A percentile compares a stretch with the other conserved stretches of the same genome.
These are phyloP conservation scores for Cokeromyces recurvatus DNA, from an alignment of 371 early-diverging fungal genomes.

Conservation along the genomic window DNA sequence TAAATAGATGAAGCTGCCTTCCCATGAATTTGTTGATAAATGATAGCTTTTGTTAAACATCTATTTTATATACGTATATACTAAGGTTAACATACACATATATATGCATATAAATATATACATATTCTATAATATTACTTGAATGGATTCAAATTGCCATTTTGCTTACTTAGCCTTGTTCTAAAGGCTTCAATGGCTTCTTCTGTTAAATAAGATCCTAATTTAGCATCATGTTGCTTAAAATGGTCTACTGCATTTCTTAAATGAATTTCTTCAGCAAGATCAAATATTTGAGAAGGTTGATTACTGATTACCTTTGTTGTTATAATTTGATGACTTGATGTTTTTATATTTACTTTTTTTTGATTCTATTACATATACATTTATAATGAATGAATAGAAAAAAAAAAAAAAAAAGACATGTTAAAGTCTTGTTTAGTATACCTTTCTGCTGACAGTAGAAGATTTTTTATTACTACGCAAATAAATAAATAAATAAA, in stretches of 20 bases:
- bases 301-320: no score
- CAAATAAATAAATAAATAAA: no score
- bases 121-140: conserved; percentile 14
- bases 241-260: conserved; percentile 24
- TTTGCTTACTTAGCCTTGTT: conserved; percentile 3
- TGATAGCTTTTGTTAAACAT: conserved; percentile 33
- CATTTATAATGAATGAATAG: no score
- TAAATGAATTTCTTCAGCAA: background rate
- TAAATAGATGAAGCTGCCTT: conserved; percentile 43
- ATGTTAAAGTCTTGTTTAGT: no score
- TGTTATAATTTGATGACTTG: no score
- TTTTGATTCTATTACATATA: no score
- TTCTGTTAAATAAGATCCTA: conserved; percentile 20
- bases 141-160: conserved; percentile 20
- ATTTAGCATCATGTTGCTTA: conserved; percentile 26
- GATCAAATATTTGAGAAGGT: background rate
- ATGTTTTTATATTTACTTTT: no score
- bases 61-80: conserved; percentile 3
- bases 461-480: no score
- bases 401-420: no score
- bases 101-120: no score
- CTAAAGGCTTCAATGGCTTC: conserved; percentile 11
- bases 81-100: background rate
- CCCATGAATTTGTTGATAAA: conserved; percentile 55
- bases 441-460: no score